phyloP scores from a whole-genome alignment of 1,284 basidiomycete species.

The Apiotrichum domesticum region DNA sequence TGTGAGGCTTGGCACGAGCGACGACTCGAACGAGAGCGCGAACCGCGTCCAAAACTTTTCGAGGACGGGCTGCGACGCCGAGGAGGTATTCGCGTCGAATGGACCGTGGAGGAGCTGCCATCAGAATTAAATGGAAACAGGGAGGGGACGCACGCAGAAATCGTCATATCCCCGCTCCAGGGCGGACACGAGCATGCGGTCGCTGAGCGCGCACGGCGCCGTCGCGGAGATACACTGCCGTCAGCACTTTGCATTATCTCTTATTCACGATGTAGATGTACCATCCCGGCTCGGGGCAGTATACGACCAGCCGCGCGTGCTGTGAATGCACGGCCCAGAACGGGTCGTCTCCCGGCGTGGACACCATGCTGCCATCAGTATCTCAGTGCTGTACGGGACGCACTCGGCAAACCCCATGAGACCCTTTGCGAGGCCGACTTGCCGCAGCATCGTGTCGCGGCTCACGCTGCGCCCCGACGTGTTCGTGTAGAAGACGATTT shows the following conservation, averaged over 20 bases:
- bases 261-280: constrained; percentile 37
- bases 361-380: constrained; percentile 26
- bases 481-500: constrained; percentile 43
- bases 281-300: constrained; percentile 31
- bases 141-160: constrained; percentile 9
- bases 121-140: constrained; percentile 8
- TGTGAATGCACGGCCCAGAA: constrained; percentile 34
- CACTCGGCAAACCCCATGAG: constrained; percentile 41
- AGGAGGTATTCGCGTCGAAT: constrained; percentile 17
- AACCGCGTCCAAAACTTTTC: constrained; percentile 41
- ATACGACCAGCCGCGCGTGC: constrained; percentile 30
- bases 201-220: constrained; percentile 21
- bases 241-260: neutral
- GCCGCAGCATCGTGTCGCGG: constrained; percentile 40
- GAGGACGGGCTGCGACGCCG: constrained; percentile 11
- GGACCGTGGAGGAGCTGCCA: constrained; percentile 32
- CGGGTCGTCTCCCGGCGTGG: constrained; percentile 1
- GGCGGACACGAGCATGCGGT: constrained; percentile 29
- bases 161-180: constrained; percentile 38
- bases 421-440: constrained; percentile 41
- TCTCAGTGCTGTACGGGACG: constrained; percentile 2
- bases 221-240: neutral
- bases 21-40: constrained; percentile 30
- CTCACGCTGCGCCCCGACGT: constrained; percentile 31
- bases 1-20: constrained; percentile 16